Base-by-base conservation (phyloP, 208 protist species). In the Crithidia expoeki region DNA sequence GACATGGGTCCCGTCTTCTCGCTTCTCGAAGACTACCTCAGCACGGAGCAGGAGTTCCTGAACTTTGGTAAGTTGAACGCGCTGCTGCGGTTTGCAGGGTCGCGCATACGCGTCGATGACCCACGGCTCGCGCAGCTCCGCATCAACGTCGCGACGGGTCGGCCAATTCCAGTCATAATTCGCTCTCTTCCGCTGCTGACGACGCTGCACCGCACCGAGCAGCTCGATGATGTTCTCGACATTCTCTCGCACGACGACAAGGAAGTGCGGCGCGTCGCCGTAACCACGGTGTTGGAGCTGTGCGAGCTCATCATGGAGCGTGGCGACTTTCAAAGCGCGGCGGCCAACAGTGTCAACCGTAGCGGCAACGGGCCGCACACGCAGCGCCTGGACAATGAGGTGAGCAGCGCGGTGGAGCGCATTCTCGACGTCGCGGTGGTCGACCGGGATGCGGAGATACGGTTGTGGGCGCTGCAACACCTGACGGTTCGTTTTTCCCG, bases 401-500 rank as follows among this genome's bases (percentile, higher is more conserved):
- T 96, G 25, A 86, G 72, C 42, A 71, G 81, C 52, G 83, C 91
- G 19, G 87, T 94, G 55, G 88, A 89, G 75, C 81, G 80, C 7
- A 74, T 96, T 40, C 73, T 96, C 4, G 92, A 96, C 57, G 89
- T 94, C 0, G 92, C 89, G 1, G 89, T 96, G 28, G 84, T 85
- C 6, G 92, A 96, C 56, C 72, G 81, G 4, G 79, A 89, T 52
- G 62, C 82, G 5, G 77, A 85, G n/a, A 66, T 96, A 19, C 88
- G 92, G 2, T 75, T 89, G n/a, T 62, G 76, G 51, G 84, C 84
- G 0, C 60, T 96, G 50, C 78, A 80, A 59, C 77, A 78, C n/a
- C 58, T 96, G 0, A 78, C 83, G 2, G 63, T 74, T 7, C 64
- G 78, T 5, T 96, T 59, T 86, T 93, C 51, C 68, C 86, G 10